phyloP scores from a whole-genome alignment of 169 alveolate genomes.

The Plasmodium relictum region DNA sequence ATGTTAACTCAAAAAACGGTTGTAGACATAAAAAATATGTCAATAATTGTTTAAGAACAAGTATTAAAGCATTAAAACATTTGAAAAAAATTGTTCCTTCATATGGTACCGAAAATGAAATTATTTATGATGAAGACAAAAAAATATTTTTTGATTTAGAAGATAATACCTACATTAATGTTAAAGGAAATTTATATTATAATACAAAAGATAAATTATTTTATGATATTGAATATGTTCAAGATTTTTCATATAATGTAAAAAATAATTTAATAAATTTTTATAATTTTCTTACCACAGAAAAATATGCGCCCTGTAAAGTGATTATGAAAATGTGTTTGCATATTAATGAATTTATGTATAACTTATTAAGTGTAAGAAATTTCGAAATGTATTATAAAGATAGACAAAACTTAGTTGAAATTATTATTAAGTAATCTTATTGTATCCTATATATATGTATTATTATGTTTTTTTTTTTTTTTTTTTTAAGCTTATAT shows the following conservation, averaged over 20 bases:
- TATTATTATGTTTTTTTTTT: neutral
- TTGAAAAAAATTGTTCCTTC: conserved; percentile 25
- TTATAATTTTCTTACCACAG: conserved; percentile 18
- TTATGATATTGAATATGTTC: conserved; percentile 48
- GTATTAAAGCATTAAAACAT: conserved; percentile 1
- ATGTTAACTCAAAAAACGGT: neutral
- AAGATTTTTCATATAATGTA: conserved; percentile 23
- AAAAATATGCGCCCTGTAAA: conserved; percentile 66
- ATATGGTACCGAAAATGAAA: conserved; percentile 42
- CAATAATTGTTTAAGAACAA: conserved; percentile 17
- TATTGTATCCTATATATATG: neutral
- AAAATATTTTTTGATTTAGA: conserved; percentile 55
- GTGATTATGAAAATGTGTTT: conserved; percentile 46
- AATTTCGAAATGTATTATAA: conserved; percentile 14
- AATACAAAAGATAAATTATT: conserved; percentile 53
- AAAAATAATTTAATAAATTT: conserved; percentile 24
- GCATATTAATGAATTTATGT: conserved; percentile 34
- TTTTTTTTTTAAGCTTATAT: neutral
- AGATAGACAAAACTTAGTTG: conserved; percentile 46
- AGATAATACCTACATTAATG: conserved; percentile 51
- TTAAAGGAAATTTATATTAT: conserved; percentile 39
- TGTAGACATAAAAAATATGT: neutral
- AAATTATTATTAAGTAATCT: conserved; percentile 48
- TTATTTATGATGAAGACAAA: conserved; percentile 50
- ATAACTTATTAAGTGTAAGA: conserved; percentile 11